A percentile compares a stretch with the other conserved stretches of the same genome.
These are phyloP conservation scores for Tylopilus felleus DNA, from an alignment of 768 basidiomycete genomes.

Conservation along the genomic window DNA sequence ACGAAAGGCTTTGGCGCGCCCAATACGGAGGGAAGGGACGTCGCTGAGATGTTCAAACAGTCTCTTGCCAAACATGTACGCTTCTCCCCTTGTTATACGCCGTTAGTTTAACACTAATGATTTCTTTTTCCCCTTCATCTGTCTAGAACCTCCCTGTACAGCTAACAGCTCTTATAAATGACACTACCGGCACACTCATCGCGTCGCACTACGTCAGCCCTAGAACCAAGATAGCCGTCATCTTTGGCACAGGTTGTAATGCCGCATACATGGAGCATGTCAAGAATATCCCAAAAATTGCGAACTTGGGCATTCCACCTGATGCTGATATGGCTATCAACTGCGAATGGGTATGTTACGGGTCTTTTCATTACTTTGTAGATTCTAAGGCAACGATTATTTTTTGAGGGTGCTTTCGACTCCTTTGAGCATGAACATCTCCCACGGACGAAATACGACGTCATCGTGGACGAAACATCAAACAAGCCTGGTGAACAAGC, in stretches of 20 bases:
- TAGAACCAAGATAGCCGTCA: conserved; percentile 86
- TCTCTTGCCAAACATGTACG: conserved; percentile 76
- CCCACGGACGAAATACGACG: conserved; percentile 92
- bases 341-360: conserved; percentile 80
- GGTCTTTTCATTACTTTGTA: neutral
- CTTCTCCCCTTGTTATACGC: conserved; percentile 10
- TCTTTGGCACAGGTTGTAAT: conserved; percentile 98
- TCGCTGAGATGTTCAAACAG: conserved; percentile 88
- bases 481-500: conserved; percentile 97
- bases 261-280: conserved; percentile 97
- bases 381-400: neutral
- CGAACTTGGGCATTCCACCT: conserved; percentile 62
- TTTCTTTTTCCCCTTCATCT: neutral
- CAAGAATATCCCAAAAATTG: conserved; percentile 81
- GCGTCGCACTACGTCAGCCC: conserved; percentile 96
- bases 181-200: conserved; percentile 96
- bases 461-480: conserved; percentile 85
- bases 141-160: conserved; percentile 75
- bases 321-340: conserved; percentile 87
- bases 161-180: conserved; percentile 89
- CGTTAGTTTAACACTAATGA: neutral
- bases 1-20: conserved; percentile 97
- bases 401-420: conserved; percentile 87
- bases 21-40: conserved; percentile 90
- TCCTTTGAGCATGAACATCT: conserved; percentile 93